phyloP scores from a whole-genome alignment of 139 green algal genomes.

The Chloropicon primus region DNA sequence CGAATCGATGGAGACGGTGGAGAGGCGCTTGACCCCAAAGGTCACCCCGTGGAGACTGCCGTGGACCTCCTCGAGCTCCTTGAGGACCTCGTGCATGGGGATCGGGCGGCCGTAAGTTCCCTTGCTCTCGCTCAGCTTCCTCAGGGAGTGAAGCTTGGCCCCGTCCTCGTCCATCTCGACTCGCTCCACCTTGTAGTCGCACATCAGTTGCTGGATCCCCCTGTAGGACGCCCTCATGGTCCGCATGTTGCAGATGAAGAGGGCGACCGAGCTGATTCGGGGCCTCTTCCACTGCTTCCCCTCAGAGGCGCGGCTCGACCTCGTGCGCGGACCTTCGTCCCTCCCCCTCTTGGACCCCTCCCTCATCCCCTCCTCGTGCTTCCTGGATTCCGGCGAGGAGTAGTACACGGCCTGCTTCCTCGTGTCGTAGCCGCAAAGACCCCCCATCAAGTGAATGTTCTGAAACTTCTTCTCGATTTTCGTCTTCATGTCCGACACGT shows the following conservation, averaged over 20 bases:
- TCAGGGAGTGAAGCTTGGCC: not conserved
- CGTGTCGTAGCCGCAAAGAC: not conserved
- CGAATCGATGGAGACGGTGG: not conserved
- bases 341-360: not conserved
- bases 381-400: not conserved
- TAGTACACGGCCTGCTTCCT: not conserved
- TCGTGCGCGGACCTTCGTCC: not conserved
- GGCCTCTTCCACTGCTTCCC: not conserved
- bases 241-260: not conserved
- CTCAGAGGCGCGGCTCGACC: not conserved
- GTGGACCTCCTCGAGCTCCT: not conserved
- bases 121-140: not conserved
- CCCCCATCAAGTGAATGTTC: not conserved
- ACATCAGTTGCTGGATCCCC: not conserved
- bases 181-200: not conserved
- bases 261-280: not conserved
- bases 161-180: not conserved
- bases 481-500: not conserved
- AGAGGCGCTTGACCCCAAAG: not conserved
- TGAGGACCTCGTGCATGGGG: not conserved
- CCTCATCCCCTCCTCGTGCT: not conserved
- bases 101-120: not conserved
- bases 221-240: not conserved
- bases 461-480: not conserved
- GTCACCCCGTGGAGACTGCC: not conserved